phyloP scores from a whole-genome alignment of 768 basidiomycete species.

The Kwoniella bestiolae region DNA sequence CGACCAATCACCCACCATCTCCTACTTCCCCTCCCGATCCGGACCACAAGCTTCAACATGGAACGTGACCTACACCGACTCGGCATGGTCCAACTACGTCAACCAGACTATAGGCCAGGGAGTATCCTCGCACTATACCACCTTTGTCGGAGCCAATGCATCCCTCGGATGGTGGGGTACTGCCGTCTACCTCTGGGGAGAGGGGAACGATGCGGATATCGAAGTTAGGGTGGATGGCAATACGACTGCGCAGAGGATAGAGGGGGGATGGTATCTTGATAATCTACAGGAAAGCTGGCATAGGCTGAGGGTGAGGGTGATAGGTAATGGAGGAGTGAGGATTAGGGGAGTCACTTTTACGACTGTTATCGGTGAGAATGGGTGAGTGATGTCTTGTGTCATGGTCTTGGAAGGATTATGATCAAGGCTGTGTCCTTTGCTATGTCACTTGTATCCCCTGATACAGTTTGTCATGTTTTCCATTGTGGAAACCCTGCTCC shows the following conservation, averaged over 20 bases:
- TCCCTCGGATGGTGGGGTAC: conserved; percentile 16
- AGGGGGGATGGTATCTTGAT: background rate
- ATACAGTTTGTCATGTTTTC: too few species aligned
- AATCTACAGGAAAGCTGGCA: conserved; percentile 12
- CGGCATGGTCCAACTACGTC: conserved; percentile 6
- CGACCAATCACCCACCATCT: conserved; percentile 29
- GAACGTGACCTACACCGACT: conserved; percentile 20
- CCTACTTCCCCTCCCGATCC: conserved; percentile 8
- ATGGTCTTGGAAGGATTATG: too few species aligned
- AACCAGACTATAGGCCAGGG: conserved; percentile 19
- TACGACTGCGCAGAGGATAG: background rate
- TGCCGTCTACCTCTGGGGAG: conserved; percentile 18
- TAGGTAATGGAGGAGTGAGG: conserved; percentile 12
- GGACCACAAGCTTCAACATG: conserved; percentile 5
- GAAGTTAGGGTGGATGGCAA: conserved; percentile 14
- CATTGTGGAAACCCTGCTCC: too few species aligned
- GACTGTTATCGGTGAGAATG: conserved; percentile 15
- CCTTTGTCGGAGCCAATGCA: conserved; percentile 16
- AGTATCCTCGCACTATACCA: conserved; percentile 14
- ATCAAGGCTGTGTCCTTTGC: too few species aligned
- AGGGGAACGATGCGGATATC: conserved; percentile 1
- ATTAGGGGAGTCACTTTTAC: conserved; percentile 20
- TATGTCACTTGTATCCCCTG: too few species aligned
- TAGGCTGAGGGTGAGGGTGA: conserved; percentile 9
- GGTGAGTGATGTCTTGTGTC: conserved; percentile 2